Percentiles rank a stretch among this genome's conserved stretches.
phyloP scores from a whole-genome alignment of 2,329 filamentous ascomycete species.

The Alternaria ethzedia region DNA sequence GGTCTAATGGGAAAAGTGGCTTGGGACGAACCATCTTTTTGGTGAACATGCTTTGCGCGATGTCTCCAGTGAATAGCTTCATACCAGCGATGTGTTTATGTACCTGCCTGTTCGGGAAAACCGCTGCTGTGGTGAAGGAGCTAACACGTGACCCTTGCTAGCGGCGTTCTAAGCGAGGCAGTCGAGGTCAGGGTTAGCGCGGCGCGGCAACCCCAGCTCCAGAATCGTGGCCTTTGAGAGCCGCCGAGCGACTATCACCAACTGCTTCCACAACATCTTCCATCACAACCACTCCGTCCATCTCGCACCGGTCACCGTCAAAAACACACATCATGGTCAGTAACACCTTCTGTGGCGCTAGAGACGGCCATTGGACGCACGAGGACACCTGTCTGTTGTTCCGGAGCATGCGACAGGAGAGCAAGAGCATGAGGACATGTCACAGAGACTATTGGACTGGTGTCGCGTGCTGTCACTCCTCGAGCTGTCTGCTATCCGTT shows the following conservation, averaged over 20 bases:
- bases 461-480: neutral
- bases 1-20: slow-evolving; percentile 40
- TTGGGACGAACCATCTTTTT: slow-evolving; percentile 9
- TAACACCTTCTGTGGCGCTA: neutral
- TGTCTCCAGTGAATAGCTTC: neutral
- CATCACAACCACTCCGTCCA: slow-evolving; percentile 5
- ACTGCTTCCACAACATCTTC: slow-evolving; percentile 17
- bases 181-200: slow-evolving; percentile 24
- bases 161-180: slow-evolving; percentile 18
- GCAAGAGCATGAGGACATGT: neutral
- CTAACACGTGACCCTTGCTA: slow-evolving; percentile 28
- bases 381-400: neutral
- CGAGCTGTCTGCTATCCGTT: neutral
- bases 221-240: slow-evolving; percentile 43
- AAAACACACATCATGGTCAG: slow-evolving; percentile 27
- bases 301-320: slow-evolving; percentile 5
- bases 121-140: slow-evolving; percentile 3
- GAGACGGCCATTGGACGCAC: slow-evolving; percentile 8
- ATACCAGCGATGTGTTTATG: neutral
- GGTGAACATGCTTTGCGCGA: neutral
- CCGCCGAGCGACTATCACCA: slow-evolving; percentile 19
- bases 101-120: slow-evolving; percentile 3
- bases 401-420: slow-evolving; percentile 12
- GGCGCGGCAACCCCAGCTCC: slow-evolving; percentile 31
- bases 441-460: neutral